A percentile compares a stretch with the other conserved stretches of the same genome.
Conservation (phyloP, 441 rosid species). For the Melastoma candidum region DNA sequence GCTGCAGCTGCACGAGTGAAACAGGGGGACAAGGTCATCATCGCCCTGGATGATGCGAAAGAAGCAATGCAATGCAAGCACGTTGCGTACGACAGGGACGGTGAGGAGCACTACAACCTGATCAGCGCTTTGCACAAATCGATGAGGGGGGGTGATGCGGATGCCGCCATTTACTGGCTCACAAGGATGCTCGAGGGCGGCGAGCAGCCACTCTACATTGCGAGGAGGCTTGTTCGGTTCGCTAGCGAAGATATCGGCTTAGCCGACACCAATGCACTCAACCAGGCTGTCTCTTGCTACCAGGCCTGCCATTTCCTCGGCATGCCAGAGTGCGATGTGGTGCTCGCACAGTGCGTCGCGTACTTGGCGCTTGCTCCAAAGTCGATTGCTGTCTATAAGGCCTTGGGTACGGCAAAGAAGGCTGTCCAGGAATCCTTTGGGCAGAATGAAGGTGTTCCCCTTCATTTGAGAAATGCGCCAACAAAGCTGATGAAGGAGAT, state of each 20-base stretch:
- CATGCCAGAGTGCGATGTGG: slow-evolving; percentile 74
- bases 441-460: slow-evolving; percentile 75
- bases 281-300: slow-evolving; percentile 79
- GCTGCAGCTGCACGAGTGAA: slow-evolving; percentile 34
- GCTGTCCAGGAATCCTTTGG: slow-evolving; percentile 58
- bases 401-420: slow-evolving; percentile 55
- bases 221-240: slow-evolving; percentile 68
- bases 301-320: slow-evolving; percentile 88
- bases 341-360: slow-evolving; percentile 70
- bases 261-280: slow-evolving; percentile 72
- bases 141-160: slow-evolving; percentile 69
- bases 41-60: slow-evolving; percentile 58
- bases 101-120: slow-evolving; percentile 77
- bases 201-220: slow-evolving; percentile 78
- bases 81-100: slow-evolving; percentile 68
- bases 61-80: slow-evolving; percentile 80
- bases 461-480: slow-evolving; percentile 77
- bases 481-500: slow-evolving; percentile 70
- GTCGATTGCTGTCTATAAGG: slow-evolving; percentile 57
- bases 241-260: slow-evolving; percentile 81
- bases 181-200: slow-evolving; percentile 81
- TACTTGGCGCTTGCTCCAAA: slow-evolving; percentile 73
- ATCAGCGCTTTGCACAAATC: slow-evolving; percentile 84
- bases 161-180: slow-evolving; percentile 80
- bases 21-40: slow-evolving; percentile 12